phyloP scores from a whole-genome alignment of 257 asterid species.

The Solanum tarapatanum region DNA sequence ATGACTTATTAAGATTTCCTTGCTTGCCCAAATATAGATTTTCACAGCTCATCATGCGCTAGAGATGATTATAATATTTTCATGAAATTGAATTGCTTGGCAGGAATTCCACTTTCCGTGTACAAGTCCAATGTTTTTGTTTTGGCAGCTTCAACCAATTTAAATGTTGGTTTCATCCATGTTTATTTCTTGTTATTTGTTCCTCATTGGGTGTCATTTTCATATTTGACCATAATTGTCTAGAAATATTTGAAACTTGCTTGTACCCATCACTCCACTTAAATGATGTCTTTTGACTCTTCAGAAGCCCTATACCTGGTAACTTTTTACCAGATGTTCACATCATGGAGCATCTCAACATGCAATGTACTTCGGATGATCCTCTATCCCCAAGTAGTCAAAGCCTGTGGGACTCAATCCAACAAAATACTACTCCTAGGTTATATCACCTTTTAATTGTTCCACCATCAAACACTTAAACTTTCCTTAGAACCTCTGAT shows the following conservation, averaged over 20 bases:
- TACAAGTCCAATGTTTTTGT: background rate
- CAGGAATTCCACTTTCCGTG: background rate
- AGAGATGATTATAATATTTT: background rate
- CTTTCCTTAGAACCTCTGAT: background rate
- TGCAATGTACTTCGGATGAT: background rate
- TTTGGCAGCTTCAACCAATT: background rate
- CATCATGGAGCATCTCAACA: background rate
- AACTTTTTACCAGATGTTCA: background rate
- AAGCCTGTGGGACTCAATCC: background rate
- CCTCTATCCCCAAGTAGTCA: background rate
- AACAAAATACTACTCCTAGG: background rate
- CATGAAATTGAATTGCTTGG: background rate
- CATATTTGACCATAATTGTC: background rate
- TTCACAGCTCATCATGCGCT: background rate
- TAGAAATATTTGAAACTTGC: background rate
- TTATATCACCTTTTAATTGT: background rate
- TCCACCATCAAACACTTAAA: background rate
- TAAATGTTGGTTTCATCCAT: background rate
- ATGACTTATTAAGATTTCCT: background rate
- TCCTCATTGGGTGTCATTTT: background rate
- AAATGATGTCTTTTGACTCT: background rate
- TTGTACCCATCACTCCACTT: background rate
- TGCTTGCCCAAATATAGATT: background rate
- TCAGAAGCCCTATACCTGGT: background rate
- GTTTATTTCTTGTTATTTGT: background rate